Evolutionary conservation across 805 yeast species (phyloP).

Genomic region (Metschnikowia colocasiae): DNA sequence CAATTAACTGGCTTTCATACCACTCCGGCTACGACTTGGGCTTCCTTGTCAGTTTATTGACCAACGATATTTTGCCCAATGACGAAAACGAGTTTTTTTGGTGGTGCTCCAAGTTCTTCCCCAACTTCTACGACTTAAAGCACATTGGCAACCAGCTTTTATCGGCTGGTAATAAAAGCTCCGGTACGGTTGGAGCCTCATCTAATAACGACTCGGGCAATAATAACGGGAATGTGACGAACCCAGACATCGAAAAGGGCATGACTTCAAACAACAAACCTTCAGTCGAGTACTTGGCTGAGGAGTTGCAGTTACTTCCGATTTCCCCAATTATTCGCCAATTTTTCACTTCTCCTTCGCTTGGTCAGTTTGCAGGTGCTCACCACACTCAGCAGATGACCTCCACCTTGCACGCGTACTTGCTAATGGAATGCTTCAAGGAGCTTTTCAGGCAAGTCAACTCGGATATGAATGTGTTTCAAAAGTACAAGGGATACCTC

Average conservation of each 20-base stretch:
- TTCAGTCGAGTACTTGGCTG: constrained; percentile 62
- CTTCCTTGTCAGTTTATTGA: constrained; percentile 71
- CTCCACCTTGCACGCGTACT: constrained; percentile 57
- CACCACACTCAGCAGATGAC: constrained; percentile 36
- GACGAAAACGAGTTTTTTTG: constrained; percentile 73
- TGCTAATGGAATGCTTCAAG: constrained; percentile 62
- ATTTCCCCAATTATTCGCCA: constrained; percentile 49
- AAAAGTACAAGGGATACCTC: constrained; percentile 46
- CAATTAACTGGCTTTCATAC: constrained; percentile 83
- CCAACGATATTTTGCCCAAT: constrained; percentile 73
- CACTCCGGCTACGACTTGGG: constrained; percentile 96
- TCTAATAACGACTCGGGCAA: constrained; percentile 4
- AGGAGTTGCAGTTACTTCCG: constrained; percentile 61
- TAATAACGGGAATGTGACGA: background rate
- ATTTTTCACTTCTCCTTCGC: constrained; percentile 25
- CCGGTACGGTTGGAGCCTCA: constrained; percentile 6
- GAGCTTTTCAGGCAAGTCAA: constrained; percentile 42
- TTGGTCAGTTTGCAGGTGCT: constrained; percentile 19
- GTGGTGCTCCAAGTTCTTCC: constrained; percentile 72
- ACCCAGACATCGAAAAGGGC: constrained; percentile 9
- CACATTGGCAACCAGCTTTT: constrained; percentile 39
- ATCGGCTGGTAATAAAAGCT: constrained; percentile 11
- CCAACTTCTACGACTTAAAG: constrained; percentile 80
- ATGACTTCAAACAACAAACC: constrained; percentile 30
- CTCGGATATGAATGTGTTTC: constrained; percentile 20